Conservation (phyloP, 2,329 filamentous ascomycete genomes). For the Neocatenulostroma microsporum region DNA sequence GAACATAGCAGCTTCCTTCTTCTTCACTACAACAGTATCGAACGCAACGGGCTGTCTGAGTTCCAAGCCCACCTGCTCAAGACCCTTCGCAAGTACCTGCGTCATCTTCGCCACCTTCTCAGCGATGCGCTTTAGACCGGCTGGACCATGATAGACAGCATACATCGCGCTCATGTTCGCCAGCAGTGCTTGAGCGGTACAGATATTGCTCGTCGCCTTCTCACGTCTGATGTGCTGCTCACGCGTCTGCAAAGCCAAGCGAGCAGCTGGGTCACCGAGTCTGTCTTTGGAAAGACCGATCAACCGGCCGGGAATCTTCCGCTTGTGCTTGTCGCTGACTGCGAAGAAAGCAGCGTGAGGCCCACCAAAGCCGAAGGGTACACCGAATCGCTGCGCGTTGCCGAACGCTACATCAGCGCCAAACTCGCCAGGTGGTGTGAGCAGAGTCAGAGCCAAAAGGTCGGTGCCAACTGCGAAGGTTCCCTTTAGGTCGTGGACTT, state of each 20-base stretch:
- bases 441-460: constrained; percentile 73
- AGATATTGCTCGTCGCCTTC: constrained; percentile 96
- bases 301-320: constrained; percentile 84
- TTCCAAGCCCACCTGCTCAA: constrained; percentile 51
- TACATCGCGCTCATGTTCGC: constrained; percentile 97
- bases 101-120: constrained; percentile 66
- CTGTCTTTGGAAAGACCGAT: constrained; percentile 90
- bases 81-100: constrained; percentile 46
- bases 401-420: constrained; percentile 94
- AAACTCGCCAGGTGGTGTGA: constrained; percentile 87
- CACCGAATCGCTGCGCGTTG: constrained; percentile 82
- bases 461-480: constrained; percentile 86
- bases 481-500: constrained; percentile 68
- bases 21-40: constrained; percentile 66
- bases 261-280: constrained; percentile 69
- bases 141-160: constrained; percentile 84
- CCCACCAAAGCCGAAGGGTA: constrained; percentile 85
- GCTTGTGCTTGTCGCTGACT: constrained; percentile 81
- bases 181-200: constrained; percentile 85
- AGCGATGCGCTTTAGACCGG: constrained; percentile 75
- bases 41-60: constrained; percentile 45
- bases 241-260: constrained; percentile 80
- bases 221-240: constrained; percentile 95
- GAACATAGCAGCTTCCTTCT: constrained; percentile 44
- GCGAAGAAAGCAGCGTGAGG: constrained; percentile 98